phyloP scores from a whole-genome alignment of 192 early-diverging fungal species.

The Coemansia biformis region DNA sequence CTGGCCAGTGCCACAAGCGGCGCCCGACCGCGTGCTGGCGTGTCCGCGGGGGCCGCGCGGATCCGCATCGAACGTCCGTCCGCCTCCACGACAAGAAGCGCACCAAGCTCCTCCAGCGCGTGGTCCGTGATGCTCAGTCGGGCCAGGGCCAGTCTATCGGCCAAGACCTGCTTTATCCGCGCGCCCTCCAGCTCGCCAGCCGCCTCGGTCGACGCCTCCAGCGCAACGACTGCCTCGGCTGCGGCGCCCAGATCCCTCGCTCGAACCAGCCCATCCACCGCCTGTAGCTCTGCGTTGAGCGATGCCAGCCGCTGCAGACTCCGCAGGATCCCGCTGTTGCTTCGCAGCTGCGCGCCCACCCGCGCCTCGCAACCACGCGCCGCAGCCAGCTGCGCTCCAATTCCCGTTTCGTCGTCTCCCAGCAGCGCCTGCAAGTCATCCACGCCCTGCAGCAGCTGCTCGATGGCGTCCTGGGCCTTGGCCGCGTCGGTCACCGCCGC shows the following conservation, averaged over 20 bases:
- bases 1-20: conserved; percentile 6
- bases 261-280: conserved; percentile 11
- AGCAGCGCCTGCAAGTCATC: conserved; percentile 26
- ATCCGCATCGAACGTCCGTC: background rate
- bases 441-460: conserved; percentile 16
- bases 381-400: conserved; percentile 13
- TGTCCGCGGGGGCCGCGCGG: no score
- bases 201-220: conserved; percentile 2
- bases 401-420: conserved; percentile 24
- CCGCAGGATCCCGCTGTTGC: conserved; percentile 8
- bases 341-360: conserved; percentile 1
- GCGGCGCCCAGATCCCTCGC: conserved; percentile 2
- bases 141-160: conserved; percentile 7
- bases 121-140: conserved; percentile 15
- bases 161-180: conserved; percentile 6
- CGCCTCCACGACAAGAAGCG: conserved; percentile 2
- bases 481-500: conserved; percentile 2
- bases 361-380: conserved; percentile 7
- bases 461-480: conserved; percentile 9
- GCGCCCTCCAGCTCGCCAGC: conserved; percentile 8
- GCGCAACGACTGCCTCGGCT: conserved; percentile 1
- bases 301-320: conserved; percentile 10
- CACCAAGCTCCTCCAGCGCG: background rate
- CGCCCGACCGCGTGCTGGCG: no score
- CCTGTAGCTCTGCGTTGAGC: conserved; percentile 3